phyloP scores from a whole-genome alignment of 1,284 basidiomycete species.

The Ustanciosporium gigantosporum region DNA sequence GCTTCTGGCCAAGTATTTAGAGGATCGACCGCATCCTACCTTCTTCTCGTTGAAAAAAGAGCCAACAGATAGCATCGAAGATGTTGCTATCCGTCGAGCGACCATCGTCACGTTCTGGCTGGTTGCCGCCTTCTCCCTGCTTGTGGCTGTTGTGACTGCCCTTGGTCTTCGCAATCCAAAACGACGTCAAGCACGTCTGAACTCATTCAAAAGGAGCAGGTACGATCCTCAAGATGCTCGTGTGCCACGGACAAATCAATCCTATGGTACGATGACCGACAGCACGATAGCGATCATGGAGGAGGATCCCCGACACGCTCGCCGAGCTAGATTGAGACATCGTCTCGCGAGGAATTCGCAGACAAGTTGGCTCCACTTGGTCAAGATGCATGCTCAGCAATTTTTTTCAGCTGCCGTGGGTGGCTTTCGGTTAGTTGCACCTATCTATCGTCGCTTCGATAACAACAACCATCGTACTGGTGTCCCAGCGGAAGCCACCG shows the following conservation, averaged over 20 bases:
- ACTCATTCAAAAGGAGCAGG: too few species aligned
- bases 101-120: slow-evolving; percentile 29
- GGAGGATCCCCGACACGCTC: slow-evolving; percentile 19
- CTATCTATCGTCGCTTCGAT: too few species aligned
- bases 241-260: neutral
- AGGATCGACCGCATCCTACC: too few species aligned
- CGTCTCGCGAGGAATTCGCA: slow-evolving; percentile 7
- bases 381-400: slow-evolving; percentile 3
- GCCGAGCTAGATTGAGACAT: slow-evolving; percentile 22
- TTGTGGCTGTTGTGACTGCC: slow-evolving; percentile 13
- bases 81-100: slow-evolving; percentile 17
- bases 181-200: neutral
- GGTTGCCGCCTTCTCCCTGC: slow-evolving; percentile 24
- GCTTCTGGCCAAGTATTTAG: slow-evolving; percentile 27
- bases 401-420: slow-evolving; percentile 12
- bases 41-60: neutral
- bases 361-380: slow-evolving; percentile 8
- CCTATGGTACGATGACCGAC: slow-evolving; percentile 26
- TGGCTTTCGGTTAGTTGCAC: slow-evolving; percentile 20
- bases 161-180: slow-evolving; percentile 6
- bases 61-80: neutral
- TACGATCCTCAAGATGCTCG: slow-evolving; percentile 1
- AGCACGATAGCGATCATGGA: slow-evolving; percentile 17
- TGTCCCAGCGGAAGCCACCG: neutral
- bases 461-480: too few species aligned